Percentiles rank a stretch among this genome's conserved stretches.
These are phyloP conservation scores for Solanum chilense DNA, from an alignment of 257 asterid genomes.

Conservation along the genomic window DNA sequence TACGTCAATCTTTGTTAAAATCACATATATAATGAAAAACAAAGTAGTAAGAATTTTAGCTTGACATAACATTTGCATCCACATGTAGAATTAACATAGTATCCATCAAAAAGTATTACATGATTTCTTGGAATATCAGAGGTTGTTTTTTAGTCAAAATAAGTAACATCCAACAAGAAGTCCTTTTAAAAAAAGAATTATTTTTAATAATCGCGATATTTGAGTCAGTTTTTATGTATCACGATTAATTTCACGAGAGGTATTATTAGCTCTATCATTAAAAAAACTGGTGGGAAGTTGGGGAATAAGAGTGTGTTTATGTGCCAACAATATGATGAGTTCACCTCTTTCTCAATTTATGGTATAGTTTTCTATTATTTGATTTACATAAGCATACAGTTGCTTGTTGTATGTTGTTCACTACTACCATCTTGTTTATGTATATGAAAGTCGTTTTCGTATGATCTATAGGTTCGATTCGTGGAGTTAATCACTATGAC, in stretches of 20 bases:
- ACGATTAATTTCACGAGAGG: too few species aligned
- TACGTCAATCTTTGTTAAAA: neutral
- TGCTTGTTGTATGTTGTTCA: neutral
- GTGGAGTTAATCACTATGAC: neutral
- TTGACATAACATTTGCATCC: neutral
- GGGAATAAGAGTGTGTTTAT: neutral
- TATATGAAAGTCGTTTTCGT: neutral
- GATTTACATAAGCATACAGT: neutral
- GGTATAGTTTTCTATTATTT: neutral
- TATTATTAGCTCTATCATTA: neutral
- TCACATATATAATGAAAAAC: neutral
- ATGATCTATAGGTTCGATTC: neutral
- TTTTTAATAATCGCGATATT: too few species aligned
- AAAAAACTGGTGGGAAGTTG: neutral
- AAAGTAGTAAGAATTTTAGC: neutral
- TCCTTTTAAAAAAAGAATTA: neutral
- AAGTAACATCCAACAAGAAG: too few species aligned
- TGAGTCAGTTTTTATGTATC: rapidly evolving
- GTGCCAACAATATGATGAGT: too few species aligned
- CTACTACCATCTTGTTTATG: neutral
- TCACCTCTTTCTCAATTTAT: too few species aligned
- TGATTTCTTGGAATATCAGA: neutral
- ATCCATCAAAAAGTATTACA: neutral
- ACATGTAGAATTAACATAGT: neutral
- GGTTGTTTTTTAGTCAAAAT: neutral